Evolutionary conservation across 2,329 filamentous ascomycete species (phyloP), one percentile per base, ranked within the genome.

Genomic region (Stagonosporopsis vannaccii): DNA sequence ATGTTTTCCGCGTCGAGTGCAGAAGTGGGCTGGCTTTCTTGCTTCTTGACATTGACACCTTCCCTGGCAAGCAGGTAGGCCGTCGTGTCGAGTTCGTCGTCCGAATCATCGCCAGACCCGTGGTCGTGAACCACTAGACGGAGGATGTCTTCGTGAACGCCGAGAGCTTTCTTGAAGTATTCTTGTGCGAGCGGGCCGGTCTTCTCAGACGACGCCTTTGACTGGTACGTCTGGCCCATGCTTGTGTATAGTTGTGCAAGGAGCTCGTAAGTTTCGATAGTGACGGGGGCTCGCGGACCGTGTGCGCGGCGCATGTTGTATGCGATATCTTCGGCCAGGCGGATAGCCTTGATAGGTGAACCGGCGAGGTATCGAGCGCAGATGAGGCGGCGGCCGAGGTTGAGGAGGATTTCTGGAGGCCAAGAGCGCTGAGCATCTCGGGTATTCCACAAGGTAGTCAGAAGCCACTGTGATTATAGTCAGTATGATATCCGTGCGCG

Each of bases 251-350:
- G 75, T 32, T 79, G 73, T 0, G 81, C 80, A 5, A 84, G 77
- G 11, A 84, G 71, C 60, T 79, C 78, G 58, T 77, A 81, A 61
- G 81, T 80, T 50, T 83, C 79, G 48, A 84, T 66, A 0, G 82
- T 83, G 25, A 79, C 73, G 0, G 75, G 75, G 40, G 82, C 78
- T 8, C 77, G 76, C 26, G 77, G 77, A 4, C 82, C 82, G 69
- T 82, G 81, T 6, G 82, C 81, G 20, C 82, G 80, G 11, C 80
- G 80, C 59, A 84, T 75, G 65, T 85, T 85, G 75, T 85, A 85
- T 35, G 80, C 80, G 53, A 85, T 83, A 65, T 82, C 80, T 63
- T 82, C 82, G 68, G 78, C 80, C 2, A 85, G 78, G 11, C 66
- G 65, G 45, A 74, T 71, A 6, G 71, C 70, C 20, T 72, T 72